A percentile compares a stretch with the other conserved stretches of the same genome.
Conservation (phyloP, 2,329 filamentous ascomycete species). For the Paracoccidioides brasiliensis region DNA sequence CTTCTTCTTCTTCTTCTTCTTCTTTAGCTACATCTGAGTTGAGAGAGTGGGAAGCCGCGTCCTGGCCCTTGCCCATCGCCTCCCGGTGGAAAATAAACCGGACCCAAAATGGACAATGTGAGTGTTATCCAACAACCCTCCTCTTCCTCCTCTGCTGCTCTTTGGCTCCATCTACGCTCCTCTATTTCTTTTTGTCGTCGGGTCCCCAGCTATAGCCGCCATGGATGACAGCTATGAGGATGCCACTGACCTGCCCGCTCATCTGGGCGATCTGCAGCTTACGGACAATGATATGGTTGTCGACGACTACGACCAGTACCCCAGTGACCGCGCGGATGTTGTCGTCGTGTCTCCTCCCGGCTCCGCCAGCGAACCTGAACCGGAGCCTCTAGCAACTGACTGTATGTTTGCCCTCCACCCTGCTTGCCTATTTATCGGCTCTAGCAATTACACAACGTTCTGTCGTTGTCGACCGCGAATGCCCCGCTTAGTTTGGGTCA, state of each 20-base stretch:
- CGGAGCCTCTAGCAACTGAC: conserved; percentile 42
- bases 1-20: not conserved
- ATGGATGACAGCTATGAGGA: conserved; percentile 1
- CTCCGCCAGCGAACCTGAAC: conserved; percentile 40
- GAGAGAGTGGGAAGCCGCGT: not conserved
- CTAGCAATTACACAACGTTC: not conserved
- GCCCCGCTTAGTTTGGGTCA: not conserved
- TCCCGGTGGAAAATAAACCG: not conserved
- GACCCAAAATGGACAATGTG: not conserved
- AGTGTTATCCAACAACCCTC: not conserved
- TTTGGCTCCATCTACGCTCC: not conserved
- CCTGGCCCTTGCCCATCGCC: not conserved
- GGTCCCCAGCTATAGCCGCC: not conserved
- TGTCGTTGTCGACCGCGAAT: not conserved
- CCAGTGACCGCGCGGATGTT: conserved; percentile 49
- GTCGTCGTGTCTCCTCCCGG: conserved; percentile 50
- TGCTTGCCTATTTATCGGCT: not conserved
- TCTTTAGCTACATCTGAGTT: no score
- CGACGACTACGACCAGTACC: conserved; percentile 42
- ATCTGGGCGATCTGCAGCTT: conserved; percentile 30
- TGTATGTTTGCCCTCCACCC: conserved; percentile 25
- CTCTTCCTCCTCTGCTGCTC: not conserved
- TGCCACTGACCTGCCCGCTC: conserved; percentile 17
- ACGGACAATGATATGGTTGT: conserved; percentile 49
- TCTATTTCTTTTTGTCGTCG: not conserved